Evolutionary conservation across 1,139 yeast species (phyloP).

Genomic region (Pichia sp.): DNA sequence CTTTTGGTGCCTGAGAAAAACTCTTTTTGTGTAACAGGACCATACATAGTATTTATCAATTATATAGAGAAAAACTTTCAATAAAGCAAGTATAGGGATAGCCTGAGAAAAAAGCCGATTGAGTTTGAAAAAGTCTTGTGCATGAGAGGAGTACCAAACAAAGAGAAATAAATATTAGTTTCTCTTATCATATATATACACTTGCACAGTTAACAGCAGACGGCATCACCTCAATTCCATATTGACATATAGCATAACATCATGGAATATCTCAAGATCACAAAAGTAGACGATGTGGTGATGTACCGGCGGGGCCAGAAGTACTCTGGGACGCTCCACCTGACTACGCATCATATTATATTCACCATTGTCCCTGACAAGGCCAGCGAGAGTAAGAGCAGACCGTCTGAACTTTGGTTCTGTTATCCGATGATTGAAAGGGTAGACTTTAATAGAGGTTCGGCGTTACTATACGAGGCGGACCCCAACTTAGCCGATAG

Average conservation of each 20-base stretch:
- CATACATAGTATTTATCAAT: background rate
- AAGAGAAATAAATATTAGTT: background rate
- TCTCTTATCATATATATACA: too few species aligned
- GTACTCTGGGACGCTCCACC: constrained; percentile 63
- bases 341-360: constrained; percentile 84
- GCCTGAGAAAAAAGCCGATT: background rate
- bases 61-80: background rate
- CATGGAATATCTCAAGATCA: constrained; percentile 57
- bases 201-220: too few species aligned
- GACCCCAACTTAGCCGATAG: background rate
- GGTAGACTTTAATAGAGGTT: constrained; percentile 56
- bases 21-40: background rate
- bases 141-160: background rate
- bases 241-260: too few species aligned
- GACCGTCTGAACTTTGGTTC: constrained; percentile 75
- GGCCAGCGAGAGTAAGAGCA: constrained; percentile 16
- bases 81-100: background rate
- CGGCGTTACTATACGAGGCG: constrained; percentile 32
- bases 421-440: constrained; percentile 82
- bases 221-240: too few species aligned
- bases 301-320: constrained; percentile 69
- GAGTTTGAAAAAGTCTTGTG: background rate
- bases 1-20: background rate
- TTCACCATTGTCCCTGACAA: constrained; percentile 43
- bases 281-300: constrained; percentile 62